These are phyloP conservation scores for Ilyonectria destructans DNA, from an alignment of 2,329 filamentous ascomycete species.

Conservation along the genomic window DNA sequence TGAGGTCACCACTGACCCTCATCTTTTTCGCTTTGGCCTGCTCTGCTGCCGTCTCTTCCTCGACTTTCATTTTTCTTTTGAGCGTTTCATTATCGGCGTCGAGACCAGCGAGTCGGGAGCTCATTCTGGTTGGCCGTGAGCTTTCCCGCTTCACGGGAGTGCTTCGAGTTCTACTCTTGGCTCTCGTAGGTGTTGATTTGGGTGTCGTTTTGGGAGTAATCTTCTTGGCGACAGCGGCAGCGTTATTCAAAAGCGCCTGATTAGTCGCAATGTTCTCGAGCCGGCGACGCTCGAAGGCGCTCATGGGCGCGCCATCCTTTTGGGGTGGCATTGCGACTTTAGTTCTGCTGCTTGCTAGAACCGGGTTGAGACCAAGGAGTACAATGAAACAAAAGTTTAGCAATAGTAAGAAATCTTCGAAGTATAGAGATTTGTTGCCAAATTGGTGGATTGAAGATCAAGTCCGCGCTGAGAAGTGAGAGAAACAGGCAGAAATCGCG, in stretches of 20 bases:
- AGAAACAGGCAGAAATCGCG: conserved; percentile 6
- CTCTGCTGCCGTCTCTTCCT: conserved; percentile 60
- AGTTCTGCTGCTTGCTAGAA: background rate
- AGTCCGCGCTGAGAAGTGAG: background rate
- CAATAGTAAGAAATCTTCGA: background rate
- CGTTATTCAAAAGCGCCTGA: conserved; percentile 83
- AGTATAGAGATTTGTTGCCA: background rate
- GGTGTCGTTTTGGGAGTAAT: conserved; percentile 73
- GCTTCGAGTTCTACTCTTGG: conserved; percentile 51
- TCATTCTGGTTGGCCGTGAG: conserved; percentile 69
- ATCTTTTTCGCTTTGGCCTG: conserved; percentile 72
- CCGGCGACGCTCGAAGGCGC: conserved; percentile 88
- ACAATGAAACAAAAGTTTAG: too few relatives aligned
- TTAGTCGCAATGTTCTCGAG: conserved; percentile 91
- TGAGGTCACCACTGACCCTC: conserved; percentile 72
- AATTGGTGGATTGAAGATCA: background rate
- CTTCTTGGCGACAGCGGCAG: conserved; percentile 80
- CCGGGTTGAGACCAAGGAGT: background rate
- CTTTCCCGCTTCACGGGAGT: conserved; percentile 66
- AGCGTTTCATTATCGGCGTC: conserved; percentile 64
- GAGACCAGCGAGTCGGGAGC: conserved; percentile 71
- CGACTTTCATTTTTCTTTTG: conserved; percentile 69
- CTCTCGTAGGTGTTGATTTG: conserved; percentile 58
- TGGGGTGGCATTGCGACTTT: conserved; percentile 61
- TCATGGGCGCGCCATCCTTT: conserved; percentile 69